Conservation (phyloP, 768 basidiomycete genomes). For the Tubosaeta brunneosetosa region DNA sequence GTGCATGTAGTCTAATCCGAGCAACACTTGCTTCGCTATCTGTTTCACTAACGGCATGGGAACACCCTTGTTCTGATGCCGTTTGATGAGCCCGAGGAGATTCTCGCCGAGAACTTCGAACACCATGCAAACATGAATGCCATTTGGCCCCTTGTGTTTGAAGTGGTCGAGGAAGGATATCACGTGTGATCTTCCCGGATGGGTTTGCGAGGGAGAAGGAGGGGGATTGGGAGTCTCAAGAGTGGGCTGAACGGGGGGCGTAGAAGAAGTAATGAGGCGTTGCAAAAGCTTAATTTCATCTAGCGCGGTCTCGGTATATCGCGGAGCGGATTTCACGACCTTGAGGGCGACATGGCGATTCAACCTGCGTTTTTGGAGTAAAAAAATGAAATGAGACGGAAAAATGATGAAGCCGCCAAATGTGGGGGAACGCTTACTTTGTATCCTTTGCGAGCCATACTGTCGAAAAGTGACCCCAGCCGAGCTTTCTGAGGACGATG, state of each 20-base stretch:
- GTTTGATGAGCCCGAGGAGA: slow-evolving; percentile 91
- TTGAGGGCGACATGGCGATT: slow-evolving; percentile 98
- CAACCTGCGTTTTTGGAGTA: slow-evolving; percentile 50
- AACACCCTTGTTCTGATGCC: slow-evolving; percentile 97
- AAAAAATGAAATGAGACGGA: slow-evolving; percentile 8
- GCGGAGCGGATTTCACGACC: slow-evolving; percentile 94
- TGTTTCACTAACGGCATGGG: slow-evolving; percentile 90
- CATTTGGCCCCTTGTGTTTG: slow-evolving; percentile 93
- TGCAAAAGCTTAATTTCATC: slow-evolving; percentile 99
- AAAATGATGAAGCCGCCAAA: not conserved
- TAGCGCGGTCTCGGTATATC: slow-evolving; percentile 96
- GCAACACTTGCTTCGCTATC: slow-evolving; percentile 93
- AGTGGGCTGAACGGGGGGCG: slow-evolving; percentile 48
- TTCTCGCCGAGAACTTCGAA: slow-evolving; percentile 99
- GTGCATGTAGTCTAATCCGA: slow-evolving; percentile 98
- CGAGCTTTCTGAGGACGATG: slow-evolving; percentile 88
- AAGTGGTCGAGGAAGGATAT: slow-evolving; percentile 98
- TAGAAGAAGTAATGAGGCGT: slow-evolving; percentile 82
- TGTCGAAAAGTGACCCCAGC: slow-evolving; percentile 93
- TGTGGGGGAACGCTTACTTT: slow-evolving; percentile 48
- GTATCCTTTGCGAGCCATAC: slow-evolving; percentile 86
- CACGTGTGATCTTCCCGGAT: slow-evolving; percentile 90
- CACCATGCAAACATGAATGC: slow-evolving; percentile 98
- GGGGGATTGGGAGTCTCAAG: slow-evolving; percentile 47
- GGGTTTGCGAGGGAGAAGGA: slow-evolving; percentile 57